Evolutionary conservation across 1,284 basidiomycete species (phyloP).

Genomic region (Marasmius oreades): DNA sequence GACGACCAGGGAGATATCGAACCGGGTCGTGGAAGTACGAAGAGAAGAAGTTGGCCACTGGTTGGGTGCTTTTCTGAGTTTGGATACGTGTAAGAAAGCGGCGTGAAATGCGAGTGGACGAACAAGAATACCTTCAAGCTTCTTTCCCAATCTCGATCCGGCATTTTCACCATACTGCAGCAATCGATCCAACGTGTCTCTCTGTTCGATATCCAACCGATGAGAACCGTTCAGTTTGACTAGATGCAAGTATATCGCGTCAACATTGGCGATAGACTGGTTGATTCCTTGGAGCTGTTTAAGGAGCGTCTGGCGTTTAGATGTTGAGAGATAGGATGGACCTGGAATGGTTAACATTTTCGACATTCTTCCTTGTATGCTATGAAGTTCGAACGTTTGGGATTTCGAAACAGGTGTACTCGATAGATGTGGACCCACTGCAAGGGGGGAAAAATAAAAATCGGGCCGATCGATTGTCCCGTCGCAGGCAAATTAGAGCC

Average conservation of each 20-base stretch:
- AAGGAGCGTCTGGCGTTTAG: background rate
- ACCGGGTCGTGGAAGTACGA: conserved; percentile 76
- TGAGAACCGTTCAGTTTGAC: background rate
- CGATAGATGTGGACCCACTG: no score
- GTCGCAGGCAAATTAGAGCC: no score
- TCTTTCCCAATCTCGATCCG: background rate
- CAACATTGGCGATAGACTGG: background rate
- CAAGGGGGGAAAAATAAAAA: no score
- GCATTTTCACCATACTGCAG: background rate
- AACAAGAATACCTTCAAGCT: background rate
- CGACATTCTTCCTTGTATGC: no score
- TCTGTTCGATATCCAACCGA: background rate
- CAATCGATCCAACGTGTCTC: background rate
- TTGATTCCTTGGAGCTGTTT: background rate
- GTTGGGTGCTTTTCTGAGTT: background rate
- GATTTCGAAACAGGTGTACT: no score
- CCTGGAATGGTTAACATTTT: background rate
- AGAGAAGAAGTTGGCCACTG: conserved; percentile 38
- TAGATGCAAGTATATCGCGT: background rate
- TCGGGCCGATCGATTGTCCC: no score
- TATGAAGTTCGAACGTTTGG: no score
- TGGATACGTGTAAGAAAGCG: background rate
- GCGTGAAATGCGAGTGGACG: background rate
- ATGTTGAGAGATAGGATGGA: background rate
- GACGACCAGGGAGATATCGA: conserved; percentile 90